Base-by-base conservation (phyloP, 495 filamentous ascomycete genomes). In the Wilcoxina mikolae region DNA sequence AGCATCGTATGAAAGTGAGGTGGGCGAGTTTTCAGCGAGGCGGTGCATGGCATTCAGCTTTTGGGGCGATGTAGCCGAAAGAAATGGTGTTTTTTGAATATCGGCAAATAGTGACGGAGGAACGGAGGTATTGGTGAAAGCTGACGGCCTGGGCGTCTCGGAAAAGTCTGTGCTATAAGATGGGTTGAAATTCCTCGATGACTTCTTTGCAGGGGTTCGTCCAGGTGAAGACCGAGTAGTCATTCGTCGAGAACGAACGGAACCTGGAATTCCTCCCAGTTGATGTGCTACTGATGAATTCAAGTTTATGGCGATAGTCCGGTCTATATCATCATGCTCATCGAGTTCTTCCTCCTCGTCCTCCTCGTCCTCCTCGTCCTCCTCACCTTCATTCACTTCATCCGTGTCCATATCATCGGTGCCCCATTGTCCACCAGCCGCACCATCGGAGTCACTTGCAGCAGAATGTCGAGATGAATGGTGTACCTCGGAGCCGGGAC, bases 11-110 rank as follows among this genome's bases (percentile, higher is more conserved):
- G 46, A 28, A 29, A 49, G 46, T 15, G 46, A 27, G 33, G 17
- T 15, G 9, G 49, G 28, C 15, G 49, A 17, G 56, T 38, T 45
- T 26, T 42, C 3, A 60, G 56, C 18, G 50, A 57, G 20, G 22
- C 61, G 47, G 26, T 64, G 53, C 17, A 64, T 59, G 7, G 60
- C 49, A 33, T 64, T 64, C 57, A 64, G 42, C 44, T 58, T 65
- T 18, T 65, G 60, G 22, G 62, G 62, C 3, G 51, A 68, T 25
- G 58, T 64, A 54, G 54, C 57, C 56, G 33, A 68, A 46, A 54
- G 68, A 28, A 56, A 66, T 41, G 49, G 67, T 58, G 18, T 58
- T 53, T 56, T 65, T 55, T 9, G 58, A 44, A 56, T 64, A 57
- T 53, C 68, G 47, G 49, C 66, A 65, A 56, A 65, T 25, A 54